phyloP scores from a whole-genome alignment of 495 filamentous ascomycete genomes.

The Hypoxylon cercidicola region DNA sequence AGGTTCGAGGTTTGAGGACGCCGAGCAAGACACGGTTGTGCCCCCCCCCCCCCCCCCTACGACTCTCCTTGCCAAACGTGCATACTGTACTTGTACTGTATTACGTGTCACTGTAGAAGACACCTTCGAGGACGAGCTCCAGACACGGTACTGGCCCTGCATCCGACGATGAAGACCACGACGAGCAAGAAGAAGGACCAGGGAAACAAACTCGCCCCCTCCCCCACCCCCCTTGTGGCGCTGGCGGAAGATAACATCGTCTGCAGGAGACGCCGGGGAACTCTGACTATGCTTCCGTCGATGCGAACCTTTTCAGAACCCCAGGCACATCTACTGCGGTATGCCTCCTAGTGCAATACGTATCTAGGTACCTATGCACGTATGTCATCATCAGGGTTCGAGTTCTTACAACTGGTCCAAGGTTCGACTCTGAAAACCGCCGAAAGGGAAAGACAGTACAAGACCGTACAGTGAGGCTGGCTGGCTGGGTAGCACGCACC shows the following conservation, averaged over 20 bases:
- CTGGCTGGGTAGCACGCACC: background rate
- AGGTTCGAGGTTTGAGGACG: background rate
- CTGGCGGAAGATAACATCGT: slow-evolving; percentile 14
- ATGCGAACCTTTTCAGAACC: slow-evolving; percentile 14
- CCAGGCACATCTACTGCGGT: slow-evolving; percentile 13
- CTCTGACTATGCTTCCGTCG: slow-evolving; percentile 24
- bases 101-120: slow-evolving; percentile 11
- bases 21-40: background rate
- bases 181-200: slow-evolving; percentile 8
- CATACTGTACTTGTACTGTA: slow-evolving; percentile 1
- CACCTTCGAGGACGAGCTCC: slow-evolving; percentile 3
- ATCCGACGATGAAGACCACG: slow-evolving; percentile 12
- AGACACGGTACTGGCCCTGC: slow-evolving; percentile 27
- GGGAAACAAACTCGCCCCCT: slow-evolving; percentile 3
- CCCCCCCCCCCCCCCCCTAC: background rate
- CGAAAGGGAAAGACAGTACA: slow-evolving; percentile 19
- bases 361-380: slow-evolving; percentile 16
- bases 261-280: slow-evolving; percentile 37
- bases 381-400: background rate
- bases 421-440: slow-evolving; percentile 16
- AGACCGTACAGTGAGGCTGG: slow-evolving; percentile 11
- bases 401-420: background rate
- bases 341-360: background rate
- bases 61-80: slow-evolving; percentile 6
- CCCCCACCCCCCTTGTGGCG: slow-evolving; percentile 37